Conservation (phyloP, 305 asterid species). For the Coffea humblotiana region DNA sequence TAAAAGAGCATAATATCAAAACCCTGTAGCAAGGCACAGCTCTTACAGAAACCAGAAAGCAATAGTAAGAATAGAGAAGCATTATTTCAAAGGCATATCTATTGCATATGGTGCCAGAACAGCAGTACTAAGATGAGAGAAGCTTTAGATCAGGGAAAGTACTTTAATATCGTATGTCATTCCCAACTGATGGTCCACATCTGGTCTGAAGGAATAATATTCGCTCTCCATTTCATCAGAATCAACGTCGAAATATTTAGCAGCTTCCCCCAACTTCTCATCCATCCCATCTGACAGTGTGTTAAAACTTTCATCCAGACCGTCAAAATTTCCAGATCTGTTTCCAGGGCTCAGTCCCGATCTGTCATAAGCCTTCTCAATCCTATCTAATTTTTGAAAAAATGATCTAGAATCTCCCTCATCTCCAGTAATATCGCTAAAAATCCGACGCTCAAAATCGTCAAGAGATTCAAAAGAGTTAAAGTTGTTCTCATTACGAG, state of each 20-base stretch:
- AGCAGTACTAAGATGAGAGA: constrained; percentile 12
- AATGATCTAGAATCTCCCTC: constrained; percentile 33
- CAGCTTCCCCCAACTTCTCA: constrained; percentile 58
- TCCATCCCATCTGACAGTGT: constrained; percentile 64
- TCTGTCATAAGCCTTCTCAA: constrained; percentile 46
- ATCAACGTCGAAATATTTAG: constrained; percentile 59
- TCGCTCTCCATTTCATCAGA: constrained; percentile 52
- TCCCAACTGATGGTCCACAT: constrained; percentile 51
- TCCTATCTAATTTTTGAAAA: constrained; percentile 46
- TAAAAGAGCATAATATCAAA: too few relatives aligned
- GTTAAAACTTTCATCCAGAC: constrained; percentile 37
- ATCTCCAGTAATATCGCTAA: constrained; percentile 28
- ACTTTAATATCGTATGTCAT: constrained; percentile 68
- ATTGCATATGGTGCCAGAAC: not conserved
- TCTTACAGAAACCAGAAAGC: too few relatives aligned
- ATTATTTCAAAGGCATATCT: not conserved
- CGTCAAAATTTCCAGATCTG: constrained; percentile 32
- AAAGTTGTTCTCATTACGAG: constrained; percentile 16
- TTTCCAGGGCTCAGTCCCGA: constrained; percentile 37
- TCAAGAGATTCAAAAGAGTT: constrained; percentile 40
- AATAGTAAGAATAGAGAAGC: too few relatives aligned
- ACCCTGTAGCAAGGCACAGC: too few relatives aligned
- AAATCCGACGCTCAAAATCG: constrained; percentile 43
- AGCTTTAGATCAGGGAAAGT: constrained; percentile 21
- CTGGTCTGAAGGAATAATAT: constrained; percentile 67